Base-by-base conservation (phyloP, 2,329 filamentous ascomycete genomes). In the Elsinoe batatas region DNA sequence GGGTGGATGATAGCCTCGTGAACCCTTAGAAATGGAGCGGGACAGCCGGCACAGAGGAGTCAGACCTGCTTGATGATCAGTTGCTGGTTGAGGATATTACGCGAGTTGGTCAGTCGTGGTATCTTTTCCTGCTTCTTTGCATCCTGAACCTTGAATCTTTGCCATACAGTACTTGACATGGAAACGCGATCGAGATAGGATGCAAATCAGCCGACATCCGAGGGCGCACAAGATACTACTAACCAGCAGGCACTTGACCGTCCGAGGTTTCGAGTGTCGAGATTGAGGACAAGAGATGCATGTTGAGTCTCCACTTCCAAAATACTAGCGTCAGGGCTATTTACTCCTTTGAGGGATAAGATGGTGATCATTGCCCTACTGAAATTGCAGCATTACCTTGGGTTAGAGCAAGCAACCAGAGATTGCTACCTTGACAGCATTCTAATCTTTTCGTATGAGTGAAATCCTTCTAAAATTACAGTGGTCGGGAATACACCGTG, bases 91-190 rank as follows among this genome's bases (percentile, higher is more conserved):
- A 51, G 47, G 32, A 32, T 15, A 26, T 26, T 26, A 51, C 47
- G 47, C 47, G 47, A 51, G 35, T 51, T 38, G 47, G 35, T 38
- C 37, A 15, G 47, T 11, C 26, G 33, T 51, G 30, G 47, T 36
- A 7, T 3, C 22, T 15, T n/a, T 15, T 51, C 26, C 26, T 33
- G 26, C 47, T 33, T 22, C 33, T 35, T 15, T 38, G 47, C n/a
- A 4, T 18, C 32, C 15, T 37, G 4, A n/a, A 51, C 26, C 44
- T 49, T 49, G 35, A 18, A 51, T 51, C 30, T 37, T 18, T 51
- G 33, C 32, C 32, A 36, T 18, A 51, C 47, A 42, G 13, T 42
- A 30, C 26, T 30, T 30, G 26, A 30, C 8, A 7, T 30, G 26
- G 7, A 30, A 30, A 30, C 47, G 35, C 22, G 13, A 35, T 33